Evolutionary conservation across 2,329 filamentous ascomycete species (phyloP).

Genomic region (Claviceps capensis): DNA sequence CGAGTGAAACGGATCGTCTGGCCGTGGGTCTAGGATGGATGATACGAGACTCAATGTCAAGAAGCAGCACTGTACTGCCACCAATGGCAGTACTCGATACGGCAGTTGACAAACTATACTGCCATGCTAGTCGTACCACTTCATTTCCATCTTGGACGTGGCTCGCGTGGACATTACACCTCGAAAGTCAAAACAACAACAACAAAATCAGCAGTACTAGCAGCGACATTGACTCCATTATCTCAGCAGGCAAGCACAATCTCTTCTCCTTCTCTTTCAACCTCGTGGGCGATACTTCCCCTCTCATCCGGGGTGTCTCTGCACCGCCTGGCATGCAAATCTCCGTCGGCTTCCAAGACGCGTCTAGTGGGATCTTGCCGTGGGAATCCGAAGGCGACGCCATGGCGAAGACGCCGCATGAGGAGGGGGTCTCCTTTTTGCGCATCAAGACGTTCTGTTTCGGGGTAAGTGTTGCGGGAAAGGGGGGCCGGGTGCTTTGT

Average conservation of each 20-base stretch:
- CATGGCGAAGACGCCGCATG: conserved; percentile 11
- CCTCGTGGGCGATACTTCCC: conserved; percentile 15
- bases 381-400: conserved; percentile 24
- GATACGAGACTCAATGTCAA: conserved; percentile 8
- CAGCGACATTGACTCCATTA: not conserved
- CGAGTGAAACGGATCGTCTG: conserved; percentile 21
- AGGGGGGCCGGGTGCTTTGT: not conserved
- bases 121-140: conserved; percentile 8
- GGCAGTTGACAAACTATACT: conserved; percentile 11
- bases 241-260: not conserved
- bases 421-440: conserved; percentile 17
- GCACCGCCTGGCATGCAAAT: conserved; percentile 20
- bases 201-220: no score
- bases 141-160: conserved; percentile 25
- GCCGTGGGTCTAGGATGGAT: conserved; percentile 22
- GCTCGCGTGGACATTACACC: conserved; percentile 19
- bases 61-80: not conserved
- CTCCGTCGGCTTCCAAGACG: conserved; percentile 21
- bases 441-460: conserved; percentile 22
- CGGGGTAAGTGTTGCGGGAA: conserved; percentile 12
- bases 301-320: conserved; percentile 16
- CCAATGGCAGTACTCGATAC: conserved; percentile 6
- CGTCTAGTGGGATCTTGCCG: conserved; percentile 16
- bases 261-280: conserved; percentile 18
- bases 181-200: conserved; percentile 9